Conservation (phyloP, 2,329 filamentous ascomycete species). For the Saccharata proteae region DNA sequence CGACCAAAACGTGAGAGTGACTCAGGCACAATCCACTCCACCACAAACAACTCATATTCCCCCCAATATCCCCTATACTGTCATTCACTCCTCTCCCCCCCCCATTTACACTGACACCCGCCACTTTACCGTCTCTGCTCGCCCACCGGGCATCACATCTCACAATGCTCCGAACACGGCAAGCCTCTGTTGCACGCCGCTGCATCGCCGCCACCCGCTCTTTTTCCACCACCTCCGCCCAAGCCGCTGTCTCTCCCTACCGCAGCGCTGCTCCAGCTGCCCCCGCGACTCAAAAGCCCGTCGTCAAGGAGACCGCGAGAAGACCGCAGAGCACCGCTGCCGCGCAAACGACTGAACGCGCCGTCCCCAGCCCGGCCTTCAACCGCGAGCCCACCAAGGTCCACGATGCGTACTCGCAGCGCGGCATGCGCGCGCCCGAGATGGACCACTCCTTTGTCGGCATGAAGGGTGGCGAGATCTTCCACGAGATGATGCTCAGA, state of each 20-base stretch:
- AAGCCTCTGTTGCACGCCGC: conserved; percentile 25
- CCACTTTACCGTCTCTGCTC: not conserved
- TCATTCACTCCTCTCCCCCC: conserved; percentile 1
- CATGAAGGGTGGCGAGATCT: conserved; percentile 90
- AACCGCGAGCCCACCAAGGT: conserved; percentile 32
- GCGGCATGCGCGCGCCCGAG: conserved; percentile 34
- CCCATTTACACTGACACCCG: not conserved
- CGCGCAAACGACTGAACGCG: conserved; percentile 25
- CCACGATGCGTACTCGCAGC: conserved; percentile 32
- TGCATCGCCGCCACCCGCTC: conserved; percentile 27
- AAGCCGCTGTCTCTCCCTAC: conserved; percentile 33
- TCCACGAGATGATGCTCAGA: conserved; percentile 98
- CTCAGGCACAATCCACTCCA: not conserved
- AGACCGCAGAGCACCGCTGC: conserved; percentile 32
- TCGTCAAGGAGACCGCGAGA: conserved; percentile 27
- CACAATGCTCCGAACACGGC: conserved; percentile 22
- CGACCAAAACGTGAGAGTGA: too few species aligned
- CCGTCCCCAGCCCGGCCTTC: conserved; percentile 36
- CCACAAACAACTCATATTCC: not conserved
- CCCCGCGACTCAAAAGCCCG: conserved; percentile 16
- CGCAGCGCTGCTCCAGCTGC: conserved; percentile 22
- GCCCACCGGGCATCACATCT: conserved; percentile 5
- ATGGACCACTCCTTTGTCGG: conserved; percentile 65
- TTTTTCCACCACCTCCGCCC: conserved; percentile 30
- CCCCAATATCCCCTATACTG: not conserved